phyloP scores from a whole-genome alignment of 768 basidiomycete genomes.

The Agaricus sinodeliciosus region DNA sequence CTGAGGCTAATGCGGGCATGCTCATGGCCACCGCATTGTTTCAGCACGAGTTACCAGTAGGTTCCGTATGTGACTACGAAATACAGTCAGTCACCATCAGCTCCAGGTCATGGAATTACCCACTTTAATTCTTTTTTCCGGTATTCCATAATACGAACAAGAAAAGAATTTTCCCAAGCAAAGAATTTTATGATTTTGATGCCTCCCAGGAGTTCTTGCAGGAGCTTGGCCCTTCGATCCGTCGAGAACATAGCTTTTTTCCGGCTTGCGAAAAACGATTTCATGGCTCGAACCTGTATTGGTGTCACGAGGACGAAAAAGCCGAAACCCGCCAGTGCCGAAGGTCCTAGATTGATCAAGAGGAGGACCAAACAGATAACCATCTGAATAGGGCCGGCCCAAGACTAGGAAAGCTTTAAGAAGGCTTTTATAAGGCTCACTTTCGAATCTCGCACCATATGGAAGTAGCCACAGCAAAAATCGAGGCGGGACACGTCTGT shows the following conservation, averaged over 20 bases:
- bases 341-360: constrained; percentile 64
- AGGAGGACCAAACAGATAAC: constrained; percentile 71
- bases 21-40: constrained; percentile 65
- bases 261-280: constrained; percentile 59
- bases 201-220: constrained; percentile 84
- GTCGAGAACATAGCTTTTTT: constrained; percentile 81
- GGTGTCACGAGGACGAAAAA: constrained; percentile 69
- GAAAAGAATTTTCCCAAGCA: constrained; percentile 81
- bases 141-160: constrained; percentile 64
- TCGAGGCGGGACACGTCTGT: constrained; percentile 90
- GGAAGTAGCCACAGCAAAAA: constrained; percentile 76
- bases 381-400: constrained; percentile 75
- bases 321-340: constrained; percentile 46
- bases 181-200: constrained; percentile 94
- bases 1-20: constrained; percentile 74
- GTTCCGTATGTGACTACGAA: constrained; percentile 52
- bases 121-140: constrained; percentile 67
- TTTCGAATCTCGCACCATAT: constrained; percentile 39
- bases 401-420: constrained; percentile 31
- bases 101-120: constrained; percentile 12
- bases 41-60: constrained; percentile 59
- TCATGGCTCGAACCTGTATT: constrained; percentile 68
- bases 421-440: not conserved
- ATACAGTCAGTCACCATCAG: not conserved
- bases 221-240: constrained; percentile 81